These are phyloP conservation scores for Mycoemilia scoparia DNA, from an alignment of 192 early-diverging fungal genomes.

Conservation along the genomic window DNA sequence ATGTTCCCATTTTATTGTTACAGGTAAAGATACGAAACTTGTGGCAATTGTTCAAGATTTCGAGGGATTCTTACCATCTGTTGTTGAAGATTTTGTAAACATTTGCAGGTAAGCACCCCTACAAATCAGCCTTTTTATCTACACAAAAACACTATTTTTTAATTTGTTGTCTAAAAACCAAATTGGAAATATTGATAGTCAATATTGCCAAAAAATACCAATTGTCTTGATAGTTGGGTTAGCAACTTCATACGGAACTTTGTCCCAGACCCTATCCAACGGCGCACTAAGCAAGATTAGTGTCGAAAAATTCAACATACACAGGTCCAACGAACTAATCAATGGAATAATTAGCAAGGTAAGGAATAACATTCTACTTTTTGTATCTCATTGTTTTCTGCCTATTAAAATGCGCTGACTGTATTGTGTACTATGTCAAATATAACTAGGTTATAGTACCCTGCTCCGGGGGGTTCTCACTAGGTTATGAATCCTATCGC, in stretches of 20 bases:
- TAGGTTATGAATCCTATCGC: slow-evolving; percentile 53
- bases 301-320: slow-evolving; percentile 61
- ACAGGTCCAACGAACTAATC: slow-evolving; percentile 52
- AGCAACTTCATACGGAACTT: slow-evolving; percentile 65
- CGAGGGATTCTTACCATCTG: slow-evolving; percentile 54
- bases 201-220: slow-evolving; percentile 49
- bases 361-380: slow-evolving; percentile 12
- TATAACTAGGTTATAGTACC: slow-evolving; percentile 48
- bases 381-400: slow-evolving; percentile 6
- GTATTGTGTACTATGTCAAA: too few relatives aligned
- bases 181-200: slow-evolving; percentile 22
- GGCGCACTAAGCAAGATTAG: slow-evolving; percentile 49
- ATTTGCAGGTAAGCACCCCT: slow-evolving; percentile 43
- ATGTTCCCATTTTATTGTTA: too few relatives aligned
- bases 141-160: background rate
- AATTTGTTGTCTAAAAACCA: slow-evolving; percentile 6
- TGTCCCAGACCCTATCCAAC: slow-evolving; percentile 66
- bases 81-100: slow-evolving; percentile 58
- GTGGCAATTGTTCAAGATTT: slow-evolving; percentile 75
- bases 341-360: slow-evolving; percentile 38
- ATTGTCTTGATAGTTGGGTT: slow-evolving; percentile 68
- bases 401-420: slow-evolving; percentile 3
- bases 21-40: slow-evolving; percentile 18
- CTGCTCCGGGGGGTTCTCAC: slow-evolving; percentile 28
- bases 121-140: background rate